Evolutionary conservation across 2,329 filamentous ascomycete genomes (phyloP), one percentile per base, ranked within the genome.

Genomic region (Ceratocystis cubensis): DNA sequence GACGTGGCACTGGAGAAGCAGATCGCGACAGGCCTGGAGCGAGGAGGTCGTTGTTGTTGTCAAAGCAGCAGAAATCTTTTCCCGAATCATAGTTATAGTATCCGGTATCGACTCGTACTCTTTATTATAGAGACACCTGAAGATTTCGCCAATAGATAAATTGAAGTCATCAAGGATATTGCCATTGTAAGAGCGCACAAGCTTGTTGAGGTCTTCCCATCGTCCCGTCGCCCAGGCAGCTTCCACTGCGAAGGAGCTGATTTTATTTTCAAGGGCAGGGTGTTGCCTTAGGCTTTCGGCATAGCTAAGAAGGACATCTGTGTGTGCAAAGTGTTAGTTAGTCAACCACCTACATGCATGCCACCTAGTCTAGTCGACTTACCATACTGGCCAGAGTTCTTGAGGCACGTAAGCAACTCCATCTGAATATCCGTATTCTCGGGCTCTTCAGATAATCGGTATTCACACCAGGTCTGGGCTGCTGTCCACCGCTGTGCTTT

Each of bases 381-480:
- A 92, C 89, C 89, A 76, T 96, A 88, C 74, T 97, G 94, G 0
- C 93, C 94, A n/a, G 92, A 96, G 74, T 96, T 91, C 73, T 91
- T 92, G 8, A 99, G 80, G 71, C 94, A 97, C 37, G 86, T 88
- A 65, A 99, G 79, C 45, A 99, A 81, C 71, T 95, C 89, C 66
- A 89, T 80, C 73, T 96, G 92, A 13, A 89, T 81, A 66, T 95
- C 88, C 20, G 83, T 74, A 72, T 96, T 87, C 65, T 87, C 80
- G 0, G 93, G 92, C 59, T 88, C 82, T 71, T 94, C 86, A 2
- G 88, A 87, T 44, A 97, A 80, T 69, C 92, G 87, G 70, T 96
- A 86, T 74, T 99, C 92, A 75, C 96, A 97, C 94, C 95, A 99
- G 69, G 90, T 96, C 76, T 97, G 94, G 28, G 92, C 94, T 64